Percentiles rank a stretch among this genome's conserved stretches.
Conservation (phyloP, 306 rosid species). For the Pyrus bretschneideri region DNA sequence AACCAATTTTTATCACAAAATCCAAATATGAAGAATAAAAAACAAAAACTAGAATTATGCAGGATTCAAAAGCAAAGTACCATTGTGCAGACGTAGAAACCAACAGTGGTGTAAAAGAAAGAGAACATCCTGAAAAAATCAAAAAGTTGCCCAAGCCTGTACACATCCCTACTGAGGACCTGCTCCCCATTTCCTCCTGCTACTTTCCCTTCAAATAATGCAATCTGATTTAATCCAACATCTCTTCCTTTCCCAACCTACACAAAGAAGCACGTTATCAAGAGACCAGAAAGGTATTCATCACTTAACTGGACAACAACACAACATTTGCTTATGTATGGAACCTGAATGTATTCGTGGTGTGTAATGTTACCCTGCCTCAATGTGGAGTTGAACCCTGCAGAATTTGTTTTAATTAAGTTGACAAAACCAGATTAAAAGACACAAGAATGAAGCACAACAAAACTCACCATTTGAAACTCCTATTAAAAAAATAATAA, state of each 20-base stretch:
- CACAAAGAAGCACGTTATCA: slow-evolving; percentile 23
- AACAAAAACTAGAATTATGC: neutral
- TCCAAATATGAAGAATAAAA: neutral
- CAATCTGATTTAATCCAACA: slow-evolving; percentile 97
- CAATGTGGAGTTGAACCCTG: slow-evolving; percentile 97
- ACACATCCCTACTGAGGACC: slow-evolving; percentile 90
- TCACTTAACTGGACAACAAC: slow-evolving; percentile 14
- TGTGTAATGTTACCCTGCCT: slow-evolving; percentile 93
- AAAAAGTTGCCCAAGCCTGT: slow-evolving; percentile 87
- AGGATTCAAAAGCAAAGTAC: slow-evolving; percentile 27
- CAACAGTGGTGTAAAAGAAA: slow-evolving; percentile 90
- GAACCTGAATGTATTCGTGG: slow-evolving; percentile 95
- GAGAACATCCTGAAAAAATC: slow-evolving; percentile 98
- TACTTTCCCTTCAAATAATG: slow-evolving; percentile 97
- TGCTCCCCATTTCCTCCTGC: slow-evolving; percentile 99
- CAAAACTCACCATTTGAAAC: neutral
- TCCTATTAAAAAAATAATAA: neutral
- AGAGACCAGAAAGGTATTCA: slow-evolving; percentile 9
- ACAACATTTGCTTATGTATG: slow-evolving; percentile 9
- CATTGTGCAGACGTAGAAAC: slow-evolving; percentile 93
- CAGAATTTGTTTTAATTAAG: slow-evolving; percentile 9
- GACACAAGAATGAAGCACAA: neutral
- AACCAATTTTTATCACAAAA: slow-evolving; percentile 6
- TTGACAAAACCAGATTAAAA: neutral
- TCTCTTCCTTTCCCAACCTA: slow-evolving; percentile 99